Evolutionary conservation across 306 rosid genomes (phyloP), one percentile per base, ranked within the genome.

Genomic region (Sechiopsis laciniata): DNA sequence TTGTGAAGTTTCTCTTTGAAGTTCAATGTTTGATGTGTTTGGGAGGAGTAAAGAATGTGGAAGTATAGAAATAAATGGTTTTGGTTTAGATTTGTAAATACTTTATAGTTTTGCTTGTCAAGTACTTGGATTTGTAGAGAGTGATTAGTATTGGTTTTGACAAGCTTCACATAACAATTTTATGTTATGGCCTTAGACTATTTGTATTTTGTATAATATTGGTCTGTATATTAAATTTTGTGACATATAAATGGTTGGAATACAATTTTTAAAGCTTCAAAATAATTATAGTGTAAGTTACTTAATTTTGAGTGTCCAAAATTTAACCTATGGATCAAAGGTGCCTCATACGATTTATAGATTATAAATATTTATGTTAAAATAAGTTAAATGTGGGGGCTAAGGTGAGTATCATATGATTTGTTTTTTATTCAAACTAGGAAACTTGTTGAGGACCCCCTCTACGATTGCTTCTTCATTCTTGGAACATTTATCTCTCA

Each of bases 11-110:
- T 64, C 3, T 16, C 15, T 37, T 15, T 15, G 46, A 62, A 62
- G 21, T 15, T 62, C 45, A 37, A n/a, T 32, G 7, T 64, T 64
- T 64, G 8, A 63, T 32, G 70, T 62, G 69, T 62, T 62, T 32
- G 16, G 48, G 68, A 62, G 21, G 0, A 62, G 68, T 11, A n/a
- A 63, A 16, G 48, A 16, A 35, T n/a, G 14, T 35, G n/a, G 40
- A 24, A 26, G 45, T 29, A 26, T 14, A 22, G 63, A 2, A 21
- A 10, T 15, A 13, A 62, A 32, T 37, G 52, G 52, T 37, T 37
- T 37, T 15, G 15, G 7, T 16, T 64, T 37, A 37, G 71, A 37
- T 64, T 62, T 32, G 69, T 32, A 17, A n/a, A 62, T 62, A 62
- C 69, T 16, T 32, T 1, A 16, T 13, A 63, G 15, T n/a, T 37